phyloP scores from a whole-genome alignment of 1,139 yeast species.

The Sugiyamaella pinicola region DNA sequence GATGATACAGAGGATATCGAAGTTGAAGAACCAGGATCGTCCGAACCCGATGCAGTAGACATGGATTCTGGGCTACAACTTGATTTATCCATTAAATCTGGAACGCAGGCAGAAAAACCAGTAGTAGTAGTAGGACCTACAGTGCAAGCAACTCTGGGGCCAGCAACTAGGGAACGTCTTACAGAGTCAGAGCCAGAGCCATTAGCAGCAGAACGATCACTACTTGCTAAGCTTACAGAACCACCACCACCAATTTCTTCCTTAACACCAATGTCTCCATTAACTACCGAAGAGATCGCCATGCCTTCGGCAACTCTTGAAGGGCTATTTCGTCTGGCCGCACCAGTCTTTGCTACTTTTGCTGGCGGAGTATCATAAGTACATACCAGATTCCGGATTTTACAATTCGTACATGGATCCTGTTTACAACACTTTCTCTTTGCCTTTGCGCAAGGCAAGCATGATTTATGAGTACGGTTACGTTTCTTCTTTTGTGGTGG shows the following conservation, averaged over 20 bases:
- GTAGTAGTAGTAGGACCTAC: neutral
- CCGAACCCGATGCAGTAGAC: neutral
- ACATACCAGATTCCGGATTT: constrained; percentile 27
- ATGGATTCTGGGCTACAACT: constrained; percentile 9
- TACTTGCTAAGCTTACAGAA: neutral
- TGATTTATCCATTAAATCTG: neutral
- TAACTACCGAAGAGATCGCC: neutral
- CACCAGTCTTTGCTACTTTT: neutral
- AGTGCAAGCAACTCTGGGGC: too few relatives aligned
- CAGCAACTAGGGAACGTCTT: neutral
- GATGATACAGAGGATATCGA: constrained; percentile 4
- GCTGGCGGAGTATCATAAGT: constrained; percentile 22
- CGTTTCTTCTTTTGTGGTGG: constrained; percentile 18
- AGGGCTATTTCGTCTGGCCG: neutral
- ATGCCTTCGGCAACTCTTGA: constrained; percentile 4
- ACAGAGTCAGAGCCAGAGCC: neutral
- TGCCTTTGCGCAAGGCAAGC: constrained; percentile 29
- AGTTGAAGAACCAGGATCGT: constrained; percentile 10
- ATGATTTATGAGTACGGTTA: constrained; percentile 27
- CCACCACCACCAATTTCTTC: neutral
- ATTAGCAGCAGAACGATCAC: neutral
- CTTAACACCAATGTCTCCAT: neutral
- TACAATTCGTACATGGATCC: constrained; percentile 29
- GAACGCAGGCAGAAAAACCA: too few relatives aligned
- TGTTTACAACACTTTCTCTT: constrained; percentile 30